Percentiles rank a stretch among this genome's conserved stretches.
These are phyloP conservation scores for Trichothecium sympodiale DNA, from an alignment of 2,329 filamentous ascomycete genomes.

Conservation along the genomic window DNA sequence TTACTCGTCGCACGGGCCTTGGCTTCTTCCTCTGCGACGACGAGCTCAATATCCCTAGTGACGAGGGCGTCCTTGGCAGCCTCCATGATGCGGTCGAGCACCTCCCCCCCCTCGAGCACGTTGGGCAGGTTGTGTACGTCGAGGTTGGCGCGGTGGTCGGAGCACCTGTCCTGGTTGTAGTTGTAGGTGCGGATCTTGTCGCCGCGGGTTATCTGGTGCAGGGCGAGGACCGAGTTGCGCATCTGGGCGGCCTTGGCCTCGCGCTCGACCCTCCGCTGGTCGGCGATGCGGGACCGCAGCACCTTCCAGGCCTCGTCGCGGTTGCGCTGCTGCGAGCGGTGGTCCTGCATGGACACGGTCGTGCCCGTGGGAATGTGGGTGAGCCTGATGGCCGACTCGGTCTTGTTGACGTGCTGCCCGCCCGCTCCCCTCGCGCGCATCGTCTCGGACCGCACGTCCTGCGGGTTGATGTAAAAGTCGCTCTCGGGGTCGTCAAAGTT, in stretches of 20 bases:
- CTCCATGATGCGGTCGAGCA: conserved; percentile 64
- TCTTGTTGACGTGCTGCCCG: conserved; percentile 97
- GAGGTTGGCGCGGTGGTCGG: conserved; percentile 73
- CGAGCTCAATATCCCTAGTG: conserved; percentile 59
- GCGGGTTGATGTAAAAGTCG: conserved; percentile 80
- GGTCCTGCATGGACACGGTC: conserved; percentile 85
- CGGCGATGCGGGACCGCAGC: conserved; percentile 70
- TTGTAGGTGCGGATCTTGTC: conserved; percentile 96
- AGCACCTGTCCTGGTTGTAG: conserved; percentile 63
- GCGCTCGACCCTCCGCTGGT: conserved; percentile 66
- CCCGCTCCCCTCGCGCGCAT: conserved; percentile 90
- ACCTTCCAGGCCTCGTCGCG: conserved; percentile 79
- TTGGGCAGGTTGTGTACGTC: conserved; percentile 72
- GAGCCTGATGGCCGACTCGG: conserved; percentile 86
- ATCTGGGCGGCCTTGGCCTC: conserved; percentile 70
- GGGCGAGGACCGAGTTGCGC: conserved; percentile 67
- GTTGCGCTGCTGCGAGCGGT: conserved; percentile 81
- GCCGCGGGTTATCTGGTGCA: conserved; percentile 73
- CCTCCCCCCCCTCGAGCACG: conserved; percentile 64
- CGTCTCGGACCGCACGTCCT: conserved; percentile 74
- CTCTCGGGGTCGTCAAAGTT: conserved; percentile 76
- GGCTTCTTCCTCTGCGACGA: conserved; percentile 53
- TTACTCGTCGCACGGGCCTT: conserved; percentile 11
- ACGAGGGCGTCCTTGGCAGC: conserved; percentile 68
- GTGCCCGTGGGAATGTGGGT: conserved; percentile 84